Conservation (phyloP, 2,329 filamentous ascomycete species). For the Claviceps lovelessii region DNA sequence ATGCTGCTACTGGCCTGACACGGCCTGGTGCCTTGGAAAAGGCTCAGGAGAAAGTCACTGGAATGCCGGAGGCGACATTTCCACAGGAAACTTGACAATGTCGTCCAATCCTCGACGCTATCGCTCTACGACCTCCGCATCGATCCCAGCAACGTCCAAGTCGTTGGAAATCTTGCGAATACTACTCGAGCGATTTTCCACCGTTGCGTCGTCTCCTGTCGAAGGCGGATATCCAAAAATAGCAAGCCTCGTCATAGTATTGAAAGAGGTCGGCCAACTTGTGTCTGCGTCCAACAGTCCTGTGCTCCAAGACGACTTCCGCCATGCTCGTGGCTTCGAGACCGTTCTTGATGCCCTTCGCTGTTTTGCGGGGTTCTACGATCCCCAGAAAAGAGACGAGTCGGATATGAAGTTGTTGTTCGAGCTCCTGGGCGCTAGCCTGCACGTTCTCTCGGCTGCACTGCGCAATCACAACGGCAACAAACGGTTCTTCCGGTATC, state of each 20-base stretch:
- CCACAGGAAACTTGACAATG: conserved; percentile 25
- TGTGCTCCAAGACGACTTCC: conserved; percentile 62
- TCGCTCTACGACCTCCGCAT: conserved; percentile 50
- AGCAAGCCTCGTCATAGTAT: conserved; percentile 34
- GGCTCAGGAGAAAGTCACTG: conserved; percentile 16
- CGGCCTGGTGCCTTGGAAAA: conserved; percentile 24
- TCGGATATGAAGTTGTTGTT: conserved; percentile 53
- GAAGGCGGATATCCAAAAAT: conserved; percentile 34
- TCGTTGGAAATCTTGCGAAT: conserved; percentile 43
- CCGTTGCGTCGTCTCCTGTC: conserved; percentile 17
- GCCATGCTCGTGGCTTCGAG: conserved; percentile 67
- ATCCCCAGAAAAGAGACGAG: conserved; percentile 45
- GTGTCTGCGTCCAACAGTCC: conserved; percentile 34
- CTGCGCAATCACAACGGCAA: conserved; percentile 75
- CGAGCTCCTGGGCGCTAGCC: conserved; percentile 53
- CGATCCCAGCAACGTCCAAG: conserved; percentile 42
- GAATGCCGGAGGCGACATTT: conserved; percentile 1
- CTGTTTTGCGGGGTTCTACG: conserved; percentile 61
- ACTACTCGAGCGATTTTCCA: conserved; percentile 35
- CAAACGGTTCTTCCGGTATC: conserved; percentile 67
- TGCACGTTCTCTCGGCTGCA: conserved; percentile 60
- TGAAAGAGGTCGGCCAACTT: conserved; percentile 53
- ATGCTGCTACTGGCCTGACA: conserved; percentile 20
- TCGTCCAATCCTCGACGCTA: conserved; percentile 40
- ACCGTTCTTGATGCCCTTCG: conserved; percentile 54